Conservation (phyloP, 768 basidiomycete genomes). For the Clathrus columnatus region DNA sequence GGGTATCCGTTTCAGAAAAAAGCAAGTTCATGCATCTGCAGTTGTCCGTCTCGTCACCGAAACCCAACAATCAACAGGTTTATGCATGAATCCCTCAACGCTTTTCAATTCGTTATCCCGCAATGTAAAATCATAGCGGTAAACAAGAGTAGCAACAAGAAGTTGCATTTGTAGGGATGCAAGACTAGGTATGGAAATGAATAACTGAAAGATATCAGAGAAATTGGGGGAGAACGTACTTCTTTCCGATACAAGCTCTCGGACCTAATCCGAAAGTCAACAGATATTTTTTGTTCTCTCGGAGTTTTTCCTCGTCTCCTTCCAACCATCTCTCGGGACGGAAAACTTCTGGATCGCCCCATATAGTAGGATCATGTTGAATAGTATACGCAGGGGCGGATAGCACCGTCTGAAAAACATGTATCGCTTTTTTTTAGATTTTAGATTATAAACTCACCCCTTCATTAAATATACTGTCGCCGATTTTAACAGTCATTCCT, state of each 20-base stretch:
- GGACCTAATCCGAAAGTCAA: slow-evolving; percentile 27
- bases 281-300: slow-evolving; percentile 16
- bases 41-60: background rate
- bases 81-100: slow-evolving; percentile 16
- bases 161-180: slow-evolving; percentile 14
- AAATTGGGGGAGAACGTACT: background rate
- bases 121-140: slow-evolving; percentile 13
- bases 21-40: no score
- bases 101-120: slow-evolving; percentile 5
- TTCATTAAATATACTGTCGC: slow-evolving; percentile 21
- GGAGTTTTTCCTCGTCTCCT: background rate
- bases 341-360: slow-evolving; percentile 28
- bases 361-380: slow-evolving; percentile 23
- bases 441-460: slow-evolving; percentile 13
- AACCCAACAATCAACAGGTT: slow-evolving; percentile 13
- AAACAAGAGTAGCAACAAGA: slow-evolving; percentile 12
- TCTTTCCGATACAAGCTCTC: slow-evolving; percentile 20
- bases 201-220: background rate
- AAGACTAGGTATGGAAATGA: slow-evolving; percentile 4
- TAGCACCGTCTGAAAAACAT: slow-evolving; percentile 20
- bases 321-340: slow-evolving; percentile 32
- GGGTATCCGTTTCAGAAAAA: no score
- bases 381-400: slow-evolving; percentile 29
- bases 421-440: background rate
- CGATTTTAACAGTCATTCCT: slow-evolving; percentile 16